Conservation (phyloP, 2,329 filamentous ascomycete genomes). For the Venturia pyrina region DNA sequence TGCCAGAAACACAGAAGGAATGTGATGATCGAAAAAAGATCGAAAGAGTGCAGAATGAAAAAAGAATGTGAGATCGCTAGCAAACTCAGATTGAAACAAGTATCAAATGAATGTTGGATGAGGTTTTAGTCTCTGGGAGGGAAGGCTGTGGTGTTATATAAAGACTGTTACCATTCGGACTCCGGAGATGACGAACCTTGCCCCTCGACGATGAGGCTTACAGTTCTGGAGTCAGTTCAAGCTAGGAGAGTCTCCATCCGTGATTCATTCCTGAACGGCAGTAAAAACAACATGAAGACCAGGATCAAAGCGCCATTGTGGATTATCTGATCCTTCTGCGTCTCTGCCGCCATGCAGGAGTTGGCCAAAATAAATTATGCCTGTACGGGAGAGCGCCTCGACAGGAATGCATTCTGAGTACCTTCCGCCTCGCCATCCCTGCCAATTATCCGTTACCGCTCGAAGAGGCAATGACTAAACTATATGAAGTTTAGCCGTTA, state of each 20-base stretch:
- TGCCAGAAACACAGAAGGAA: constrained; percentile 6
- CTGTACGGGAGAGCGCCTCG: background rate
- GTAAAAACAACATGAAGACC: background rate
- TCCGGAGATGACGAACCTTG: background rate
- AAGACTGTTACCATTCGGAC: background rate
- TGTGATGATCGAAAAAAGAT: constrained; percentile 1
- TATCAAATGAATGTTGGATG: background rate
- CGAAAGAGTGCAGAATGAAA: background rate
- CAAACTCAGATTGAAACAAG: background rate
- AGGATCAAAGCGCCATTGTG: constrained; percentile 2
- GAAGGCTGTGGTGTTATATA: constrained; percentile 1
- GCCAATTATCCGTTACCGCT: too few species aligned
- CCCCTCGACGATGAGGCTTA: background rate
- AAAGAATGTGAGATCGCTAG: background rate
- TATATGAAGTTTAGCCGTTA: too few species aligned
- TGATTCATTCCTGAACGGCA: constrained; percentile 2
- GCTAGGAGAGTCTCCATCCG: background rate
- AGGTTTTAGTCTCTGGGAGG: background rate
- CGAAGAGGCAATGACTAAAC: too few species aligned
- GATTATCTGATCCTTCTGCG: background rate
- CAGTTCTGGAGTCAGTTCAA: background rate
- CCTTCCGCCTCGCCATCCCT: too few species aligned
- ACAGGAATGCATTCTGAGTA: background rate
- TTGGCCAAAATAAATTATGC: background rate
- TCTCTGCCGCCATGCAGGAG: constrained; percentile 5